phyloP scores from a whole-genome alignment of 345 rosid species.

The Salix exigua region DNA sequence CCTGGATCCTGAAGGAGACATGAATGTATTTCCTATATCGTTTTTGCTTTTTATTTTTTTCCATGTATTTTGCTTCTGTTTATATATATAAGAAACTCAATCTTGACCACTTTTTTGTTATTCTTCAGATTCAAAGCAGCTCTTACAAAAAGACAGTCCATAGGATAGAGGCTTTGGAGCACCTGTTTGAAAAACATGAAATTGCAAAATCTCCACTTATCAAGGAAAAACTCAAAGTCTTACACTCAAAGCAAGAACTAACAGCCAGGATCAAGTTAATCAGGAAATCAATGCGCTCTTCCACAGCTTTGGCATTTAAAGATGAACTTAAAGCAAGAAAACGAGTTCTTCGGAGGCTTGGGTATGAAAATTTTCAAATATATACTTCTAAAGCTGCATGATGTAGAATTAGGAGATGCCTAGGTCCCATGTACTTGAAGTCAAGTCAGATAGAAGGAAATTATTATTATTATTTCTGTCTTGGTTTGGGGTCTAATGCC shows the following conservation, averaged over 20 bases:
- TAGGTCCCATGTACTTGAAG: too few species aligned
- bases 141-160: conserved; percentile 74
- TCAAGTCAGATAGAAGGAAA: too few species aligned
- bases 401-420: neutral
- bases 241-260: conserved; percentile 73
- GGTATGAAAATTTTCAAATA: conserved; percentile 41
- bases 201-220: conserved; percentile 86
- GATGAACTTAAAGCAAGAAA: conserved; percentile 97
- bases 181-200: conserved; percentile 79
- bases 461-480: too few species aligned
- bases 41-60: neutral
- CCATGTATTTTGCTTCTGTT: neutral
- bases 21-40: conserved; percentile 50
- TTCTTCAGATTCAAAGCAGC: conserved; percentile 63
- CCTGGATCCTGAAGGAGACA: conserved; percentile 80
- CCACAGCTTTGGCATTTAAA: conserved; percentile 82
- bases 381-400: neutral
- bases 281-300: conserved; percentile 67
- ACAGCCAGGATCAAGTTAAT: conserved; percentile 71
- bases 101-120: conserved; percentile 1
- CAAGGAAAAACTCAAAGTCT: conserved; percentile 68
- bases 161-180: conserved; percentile 81
- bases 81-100: neutral
- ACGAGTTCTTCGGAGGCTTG: conserved; percentile 89
- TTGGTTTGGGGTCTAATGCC: too few species aligned